These are phyloP conservation scores for Ganoderma multipileum DNA, from an alignment of 1,284 basidiomycete species.

Conservation along the genomic window DNA sequence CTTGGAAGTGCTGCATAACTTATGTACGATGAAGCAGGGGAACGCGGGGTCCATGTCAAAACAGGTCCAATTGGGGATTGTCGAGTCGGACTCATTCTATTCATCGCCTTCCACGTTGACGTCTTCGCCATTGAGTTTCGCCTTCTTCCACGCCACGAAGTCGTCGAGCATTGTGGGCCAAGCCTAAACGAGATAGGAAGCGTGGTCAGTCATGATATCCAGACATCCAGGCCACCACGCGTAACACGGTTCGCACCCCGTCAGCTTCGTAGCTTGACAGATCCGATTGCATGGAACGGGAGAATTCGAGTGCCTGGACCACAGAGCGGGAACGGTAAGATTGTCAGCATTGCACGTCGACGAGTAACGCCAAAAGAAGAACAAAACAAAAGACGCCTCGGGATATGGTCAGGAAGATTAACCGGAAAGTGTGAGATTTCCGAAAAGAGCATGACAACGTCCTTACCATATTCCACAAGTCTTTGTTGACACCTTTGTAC, in stretches of 20 bases:
- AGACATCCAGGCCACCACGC: background rate
- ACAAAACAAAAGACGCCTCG: slow-evolving; percentile 5
- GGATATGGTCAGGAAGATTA: background rate
- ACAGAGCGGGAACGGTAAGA: background rate
- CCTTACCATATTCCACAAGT: slow-evolving; percentile 84
- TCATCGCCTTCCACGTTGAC: slow-evolving; percentile 1
- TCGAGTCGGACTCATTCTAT: background rate
- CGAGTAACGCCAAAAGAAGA: slow-evolving; percentile 3
- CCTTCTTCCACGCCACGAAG: slow-evolving; percentile 70
- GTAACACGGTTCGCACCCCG: slow-evolving; percentile 55
- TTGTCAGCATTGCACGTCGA: background rate
- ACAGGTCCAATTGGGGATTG: too few species aligned
- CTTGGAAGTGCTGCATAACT: slow-evolving; percentile 6
- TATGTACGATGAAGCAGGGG: background rate
- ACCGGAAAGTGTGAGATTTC: background rate
- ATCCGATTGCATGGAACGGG: slow-evolving; percentile 62
- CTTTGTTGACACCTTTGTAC: slow-evolving; percentile 81
- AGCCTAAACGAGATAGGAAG: slow-evolving; percentile 51
- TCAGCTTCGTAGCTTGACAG: slow-evolving; percentile 74
- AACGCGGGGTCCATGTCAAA: background rate
- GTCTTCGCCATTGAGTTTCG: slow-evolving; percentile 2
- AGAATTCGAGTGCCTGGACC: slow-evolving; percentile 57
- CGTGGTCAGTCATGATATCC: background rate
- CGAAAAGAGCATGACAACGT: background rate
- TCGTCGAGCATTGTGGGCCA: slow-evolving; percentile 83